These are phyloP conservation scores for Nidularia sp. DNA, from an alignment of 768 basidiomycete species.

Conservation along the genomic window DNA sequence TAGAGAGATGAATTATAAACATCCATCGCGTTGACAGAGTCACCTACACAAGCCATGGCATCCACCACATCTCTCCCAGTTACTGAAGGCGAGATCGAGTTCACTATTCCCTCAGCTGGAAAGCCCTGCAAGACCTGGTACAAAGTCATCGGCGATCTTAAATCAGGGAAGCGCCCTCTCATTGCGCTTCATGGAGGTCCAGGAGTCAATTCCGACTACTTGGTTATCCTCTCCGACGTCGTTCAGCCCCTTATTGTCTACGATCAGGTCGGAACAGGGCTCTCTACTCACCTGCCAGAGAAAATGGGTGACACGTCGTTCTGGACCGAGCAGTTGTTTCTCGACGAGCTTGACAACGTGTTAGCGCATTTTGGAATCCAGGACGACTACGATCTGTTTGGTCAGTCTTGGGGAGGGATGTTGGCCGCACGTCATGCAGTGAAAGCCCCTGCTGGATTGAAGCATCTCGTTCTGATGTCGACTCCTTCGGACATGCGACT, in stretches of 20 bases:
- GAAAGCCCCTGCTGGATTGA: conserved; percentile 35
- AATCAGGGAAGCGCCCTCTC: conserved; percentile 32
- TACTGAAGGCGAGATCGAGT: no score
- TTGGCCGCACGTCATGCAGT: conserved; percentile 32
- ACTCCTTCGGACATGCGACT: conserved; percentile 40
- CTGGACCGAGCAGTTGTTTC: conserved; percentile 47
- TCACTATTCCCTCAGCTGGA: no score
- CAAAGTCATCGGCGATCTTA: conserved; percentile 42
- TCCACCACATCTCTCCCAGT: no score
- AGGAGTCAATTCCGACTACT: conserved; percentile 37
- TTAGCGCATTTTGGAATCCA: conserved; percentile 38
- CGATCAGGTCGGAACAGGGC: conserved; percentile 51
- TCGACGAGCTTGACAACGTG: conserved; percentile 46
- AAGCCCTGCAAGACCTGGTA: conserved; percentile 41
- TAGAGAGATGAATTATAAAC: no score
- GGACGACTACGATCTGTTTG: conserved; percentile 41
- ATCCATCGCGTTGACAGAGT: no score
- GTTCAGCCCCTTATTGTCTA: conserved; percentile 48
- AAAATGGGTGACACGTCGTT: conserved; percentile 36
- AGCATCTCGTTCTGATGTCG: conserved; percentile 38
- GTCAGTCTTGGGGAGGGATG: conserved; percentile 54
- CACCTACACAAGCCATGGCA: no score
- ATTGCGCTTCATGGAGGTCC: conserved; percentile 54
- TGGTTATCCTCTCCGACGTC: conserved; percentile 25
- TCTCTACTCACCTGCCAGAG: conserved; percentile 49